Base-by-base conservation (phyloP, 371 early-diverging fungal genomes). In the Mucor piriformis region DNA sequence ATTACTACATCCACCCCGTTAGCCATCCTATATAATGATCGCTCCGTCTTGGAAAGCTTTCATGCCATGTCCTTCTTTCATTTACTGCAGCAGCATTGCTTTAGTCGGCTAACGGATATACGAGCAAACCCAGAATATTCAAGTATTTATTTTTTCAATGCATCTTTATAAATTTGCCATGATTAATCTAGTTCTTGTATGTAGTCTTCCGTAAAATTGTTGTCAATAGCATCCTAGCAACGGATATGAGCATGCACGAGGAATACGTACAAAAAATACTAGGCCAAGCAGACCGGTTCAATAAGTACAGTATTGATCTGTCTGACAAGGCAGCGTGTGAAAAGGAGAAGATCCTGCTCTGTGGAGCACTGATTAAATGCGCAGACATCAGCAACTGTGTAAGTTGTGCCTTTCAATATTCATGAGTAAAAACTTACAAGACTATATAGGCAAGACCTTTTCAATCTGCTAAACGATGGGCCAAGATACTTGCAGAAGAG, bases 11-110 rank as follows among this genome's bases (percentile, higher is more conserved):
- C 79, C 23, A 90, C 94, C 15, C 93, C 89, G 24, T 73, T 92
- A 48, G 97, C 98, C 7, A 78, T 92, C 50, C 70, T 96, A 6
- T 97, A 96, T 81, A 95, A 96, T 72, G 95, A 95, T 78, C 85
- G 87, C 57, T 91, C 95, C 0, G 93, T 95, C 5, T 80, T 98
- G 15, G 98, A 98, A 76, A 95, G 92, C 71, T 95, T 92, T 73
- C 98, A 98, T 69, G 85, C 91, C 3, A 88, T 92, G 73, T 82
- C 92, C 5, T 88, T 95, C 43, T 94, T 93, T 72, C 84, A 88
- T 64, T 70, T 97, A 10, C 79, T 98, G 70, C 71, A 79, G 57
- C 74, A 68, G 24, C 76, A 83, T 55, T 83, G 85, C 11, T 87
- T 87, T 59, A 69, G 78, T 54, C 67, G 76, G 20, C 69, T 81